These are phyloP conservation scores for Anthostomella pinea DNA, from an alignment of 2,329 filamentous ascomycete genomes.

Conservation along the genomic window DNA sequence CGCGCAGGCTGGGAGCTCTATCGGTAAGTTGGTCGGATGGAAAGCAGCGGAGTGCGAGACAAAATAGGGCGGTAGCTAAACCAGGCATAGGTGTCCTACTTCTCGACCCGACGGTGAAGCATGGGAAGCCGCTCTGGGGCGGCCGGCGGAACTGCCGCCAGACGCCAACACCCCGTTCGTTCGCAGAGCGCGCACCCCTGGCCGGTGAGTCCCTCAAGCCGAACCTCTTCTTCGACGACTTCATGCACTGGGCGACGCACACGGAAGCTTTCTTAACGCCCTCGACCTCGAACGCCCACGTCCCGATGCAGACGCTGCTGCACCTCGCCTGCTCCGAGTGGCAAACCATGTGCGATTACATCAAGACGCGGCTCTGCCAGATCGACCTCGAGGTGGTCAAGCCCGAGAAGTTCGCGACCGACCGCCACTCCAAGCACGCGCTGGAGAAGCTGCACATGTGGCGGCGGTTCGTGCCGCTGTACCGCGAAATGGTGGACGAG, in stretches of 20 bases:
- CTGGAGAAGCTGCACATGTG: constrained; percentile 26
- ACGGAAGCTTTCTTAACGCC: constrained; percentile 11
- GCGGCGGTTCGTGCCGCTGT: constrained; percentile 25
- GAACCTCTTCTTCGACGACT: constrained; percentile 23
- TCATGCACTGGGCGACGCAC: constrained; percentile 25
- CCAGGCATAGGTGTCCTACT: constrained; percentile 9
- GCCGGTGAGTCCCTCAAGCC: not conserved
- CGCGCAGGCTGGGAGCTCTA: not conserved
- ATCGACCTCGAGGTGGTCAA: constrained; percentile 27
- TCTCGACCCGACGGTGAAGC: constrained; percentile 13
- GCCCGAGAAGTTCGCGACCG: constrained; percentile 18
- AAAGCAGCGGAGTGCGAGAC: not conserved
- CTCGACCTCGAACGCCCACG: constrained; percentile 1
- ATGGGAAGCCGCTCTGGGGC: constrained; percentile 23
- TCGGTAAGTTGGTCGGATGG: not conserved
- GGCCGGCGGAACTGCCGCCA: constrained; percentile 22
- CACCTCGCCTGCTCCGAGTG: constrained; percentile 26
- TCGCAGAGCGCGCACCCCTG: not conserved
- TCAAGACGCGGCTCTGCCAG: constrained; percentile 27
- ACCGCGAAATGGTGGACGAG: constrained; percentile 27
- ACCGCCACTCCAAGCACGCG: constrained; percentile 18
- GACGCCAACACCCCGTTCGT: constrained; percentile 6
- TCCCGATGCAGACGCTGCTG: constrained; percentile 24
- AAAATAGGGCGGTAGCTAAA: not conserved
- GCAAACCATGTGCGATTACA: constrained; percentile 27